A percentile compares a stretch with the other conserved stretches of the same genome.
phyloP scores from a whole-genome alignment of 495 filamentous ascomycete species.

The Durotheca rogersii region DNA sequence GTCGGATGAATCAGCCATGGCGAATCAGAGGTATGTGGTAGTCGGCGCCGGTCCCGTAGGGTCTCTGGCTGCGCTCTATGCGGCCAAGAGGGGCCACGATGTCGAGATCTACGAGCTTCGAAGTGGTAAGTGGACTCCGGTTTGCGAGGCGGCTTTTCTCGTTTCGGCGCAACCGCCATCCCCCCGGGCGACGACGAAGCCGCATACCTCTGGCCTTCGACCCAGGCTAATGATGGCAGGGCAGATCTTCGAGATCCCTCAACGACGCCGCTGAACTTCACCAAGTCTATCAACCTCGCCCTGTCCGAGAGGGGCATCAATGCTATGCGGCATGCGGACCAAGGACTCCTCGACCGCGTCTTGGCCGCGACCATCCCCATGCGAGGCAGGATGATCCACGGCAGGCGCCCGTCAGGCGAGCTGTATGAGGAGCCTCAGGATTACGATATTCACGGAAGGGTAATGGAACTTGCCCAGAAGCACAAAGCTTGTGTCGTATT shows the following conservation, averaged over 20 bases:
- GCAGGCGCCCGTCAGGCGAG: constrained; percentile 59
- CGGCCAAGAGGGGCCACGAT: constrained; percentile 77
- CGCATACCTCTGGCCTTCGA: neutral
- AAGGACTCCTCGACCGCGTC: constrained; percentile 69
- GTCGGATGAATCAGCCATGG: constrained; percentile 8
- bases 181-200: neutral
- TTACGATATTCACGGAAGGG: constrained; percentile 88
- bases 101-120: constrained; percentile 95
- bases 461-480: constrained; percentile 42
- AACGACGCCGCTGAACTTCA: constrained; percentile 90
- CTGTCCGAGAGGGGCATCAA: constrained; percentile 93
- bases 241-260: constrained; percentile 81
- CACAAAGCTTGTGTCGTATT: constrained; percentile 4
- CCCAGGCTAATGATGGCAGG: constrained; percentile 11
- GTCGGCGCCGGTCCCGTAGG: constrained; percentile 93
- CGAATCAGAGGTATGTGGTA: constrained; percentile 70
- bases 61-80: constrained; percentile 87
- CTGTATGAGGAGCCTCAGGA: constrained; percentile 77
- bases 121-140: constrained; percentile 62
- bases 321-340: constrained; percentile 68
- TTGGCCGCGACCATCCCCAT: constrained; percentile 82
- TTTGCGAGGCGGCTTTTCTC: neutral
- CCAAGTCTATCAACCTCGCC: constrained; percentile 95
- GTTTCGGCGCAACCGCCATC: neutral
- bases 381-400: constrained; percentile 97